Evolutionary conservation across 805 yeast genomes (phyloP).

Genomic region (Wickerhamomyces bovis): DNA sequence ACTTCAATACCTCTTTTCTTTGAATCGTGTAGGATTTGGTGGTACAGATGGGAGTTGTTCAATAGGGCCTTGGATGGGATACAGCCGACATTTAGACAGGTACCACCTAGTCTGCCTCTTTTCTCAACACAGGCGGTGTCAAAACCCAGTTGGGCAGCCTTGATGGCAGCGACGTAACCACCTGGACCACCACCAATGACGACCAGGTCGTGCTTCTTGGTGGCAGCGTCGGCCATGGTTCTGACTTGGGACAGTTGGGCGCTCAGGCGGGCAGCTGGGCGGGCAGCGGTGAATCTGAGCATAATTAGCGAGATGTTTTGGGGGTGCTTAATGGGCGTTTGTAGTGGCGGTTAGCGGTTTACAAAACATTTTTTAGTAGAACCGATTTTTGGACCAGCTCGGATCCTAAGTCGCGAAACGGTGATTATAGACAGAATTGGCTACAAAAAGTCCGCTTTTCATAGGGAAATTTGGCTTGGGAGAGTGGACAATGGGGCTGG

Average conservation of each 20-base stretch:
- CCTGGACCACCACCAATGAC: conserved; percentile 99
- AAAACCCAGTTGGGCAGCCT: conserved; percentile 93
- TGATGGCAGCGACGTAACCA: conserved; percentile 98
- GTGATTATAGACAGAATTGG: not conserved
- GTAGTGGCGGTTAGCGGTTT: not conserved
- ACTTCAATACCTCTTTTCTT: conserved; percentile 87
- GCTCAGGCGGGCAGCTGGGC: conserved; percentile 10
- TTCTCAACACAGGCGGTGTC: conserved; percentile 96
- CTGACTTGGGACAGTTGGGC: conserved; percentile 4
- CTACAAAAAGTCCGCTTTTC: not conserved
- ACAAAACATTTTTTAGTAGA: not conserved
- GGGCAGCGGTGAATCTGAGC: conserved; percentile 16
- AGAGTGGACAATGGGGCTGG: too few relatives aligned
- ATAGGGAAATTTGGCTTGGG: not conserved
- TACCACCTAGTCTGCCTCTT: conserved; percentile 95
- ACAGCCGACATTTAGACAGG: conserved; percentile 98
- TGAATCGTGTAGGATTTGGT: conserved; percentile 81
- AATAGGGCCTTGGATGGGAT: conserved; percentile 95
- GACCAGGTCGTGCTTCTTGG: conserved; percentile 74
- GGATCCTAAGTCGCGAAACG: not conserved
- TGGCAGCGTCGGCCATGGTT: conserved; percentile 11
- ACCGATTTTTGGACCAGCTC: not conserved
- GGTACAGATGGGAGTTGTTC: conserved; percentile 91
- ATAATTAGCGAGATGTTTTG: conserved; percentile 1
- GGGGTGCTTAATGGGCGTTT: not conserved